Conservation (phyloP, 139 green algal genomes). For the Tetraselmis chui region DNA sequence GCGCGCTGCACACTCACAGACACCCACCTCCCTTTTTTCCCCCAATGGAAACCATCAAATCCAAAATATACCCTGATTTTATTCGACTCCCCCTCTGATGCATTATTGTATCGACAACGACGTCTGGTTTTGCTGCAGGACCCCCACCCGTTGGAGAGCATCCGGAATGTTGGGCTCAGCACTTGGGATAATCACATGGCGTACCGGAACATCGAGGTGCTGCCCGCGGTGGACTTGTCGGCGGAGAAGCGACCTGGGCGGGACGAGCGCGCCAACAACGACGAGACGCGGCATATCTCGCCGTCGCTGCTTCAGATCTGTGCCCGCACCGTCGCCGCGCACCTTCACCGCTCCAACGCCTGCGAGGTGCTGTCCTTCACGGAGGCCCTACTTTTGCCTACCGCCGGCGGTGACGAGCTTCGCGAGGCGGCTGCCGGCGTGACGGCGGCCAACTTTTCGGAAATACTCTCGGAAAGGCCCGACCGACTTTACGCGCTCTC, state of each 20-base stretch:
- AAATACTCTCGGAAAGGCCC: neutral
- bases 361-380: neutral
- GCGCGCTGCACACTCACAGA: too few species aligned
- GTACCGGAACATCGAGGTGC: conserved; percentile 59
- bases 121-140: neutral
- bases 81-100: too few species aligned
- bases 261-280: neutral
- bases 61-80: too few species aligned
- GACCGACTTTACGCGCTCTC: neutral
- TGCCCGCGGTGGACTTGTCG: conserved; percentile 13
- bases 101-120: too few species aligned
- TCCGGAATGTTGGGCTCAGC: conserved; percentile 60
- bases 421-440: too few species aligned
- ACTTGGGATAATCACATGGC: conserved; percentile 80
- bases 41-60: too few species aligned
- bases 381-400: neutral
- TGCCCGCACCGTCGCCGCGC: neutral
- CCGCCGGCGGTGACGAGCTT: neutral
- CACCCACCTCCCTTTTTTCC: too few species aligned
- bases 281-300: neutral
- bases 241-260: neutral
- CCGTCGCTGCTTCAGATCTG: neutral
- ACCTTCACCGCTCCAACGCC: neutral
- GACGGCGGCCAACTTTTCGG: neutral
- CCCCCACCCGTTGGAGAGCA: conserved; percentile 7